These are phyloP conservation scores for Xylogone sp. DNA, from an alignment of 2,329 filamentous ascomycete species.

Conservation along the genomic window DNA sequence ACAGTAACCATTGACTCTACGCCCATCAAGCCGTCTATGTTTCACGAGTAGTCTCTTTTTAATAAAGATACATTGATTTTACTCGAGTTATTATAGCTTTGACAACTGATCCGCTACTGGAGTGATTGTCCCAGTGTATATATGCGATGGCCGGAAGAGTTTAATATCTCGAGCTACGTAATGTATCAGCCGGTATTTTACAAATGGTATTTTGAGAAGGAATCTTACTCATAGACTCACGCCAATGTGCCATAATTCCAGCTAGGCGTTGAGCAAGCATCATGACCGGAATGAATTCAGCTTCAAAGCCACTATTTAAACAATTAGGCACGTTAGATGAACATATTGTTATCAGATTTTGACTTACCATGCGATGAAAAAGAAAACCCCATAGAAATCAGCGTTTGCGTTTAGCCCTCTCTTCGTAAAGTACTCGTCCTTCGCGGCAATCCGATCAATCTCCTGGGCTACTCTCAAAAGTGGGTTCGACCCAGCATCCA, in stretches of 20 bases:
- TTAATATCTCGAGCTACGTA: not conserved
- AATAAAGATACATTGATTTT: too few species aligned
- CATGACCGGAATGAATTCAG: not conserved
- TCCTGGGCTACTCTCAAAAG: conserved; percentile 34
- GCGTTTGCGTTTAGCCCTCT: conserved; percentile 38
- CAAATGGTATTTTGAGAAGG: conserved; percentile 14
- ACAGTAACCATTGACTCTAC: too few species aligned
- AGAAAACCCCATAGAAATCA: conserved; percentile 40
- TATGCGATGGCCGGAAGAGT: not conserved
- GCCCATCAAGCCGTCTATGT: too few species aligned
- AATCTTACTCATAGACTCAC: conserved; percentile 24
- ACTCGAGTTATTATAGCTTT: too few species aligned
- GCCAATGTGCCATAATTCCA: conserved; percentile 28
- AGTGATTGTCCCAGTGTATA: not conserved
- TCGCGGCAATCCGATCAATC: conserved; percentile 32
- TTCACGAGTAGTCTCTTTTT: too few species aligned
- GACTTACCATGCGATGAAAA: conserved; percentile 36
- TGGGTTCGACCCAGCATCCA: conserved; percentile 22
- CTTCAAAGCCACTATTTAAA: not conserved
- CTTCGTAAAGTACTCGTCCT: conserved; percentile 33
- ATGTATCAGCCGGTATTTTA: not conserved
- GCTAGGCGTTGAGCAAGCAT: conserved; percentile 11
- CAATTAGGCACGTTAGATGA: not conserved
- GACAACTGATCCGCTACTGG: too few species aligned
- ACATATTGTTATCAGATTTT: not conserved